phyloP scores from a whole-genome alignment of 2,329 filamentous ascomycete species.

The Claviceps digitariae region DNA sequence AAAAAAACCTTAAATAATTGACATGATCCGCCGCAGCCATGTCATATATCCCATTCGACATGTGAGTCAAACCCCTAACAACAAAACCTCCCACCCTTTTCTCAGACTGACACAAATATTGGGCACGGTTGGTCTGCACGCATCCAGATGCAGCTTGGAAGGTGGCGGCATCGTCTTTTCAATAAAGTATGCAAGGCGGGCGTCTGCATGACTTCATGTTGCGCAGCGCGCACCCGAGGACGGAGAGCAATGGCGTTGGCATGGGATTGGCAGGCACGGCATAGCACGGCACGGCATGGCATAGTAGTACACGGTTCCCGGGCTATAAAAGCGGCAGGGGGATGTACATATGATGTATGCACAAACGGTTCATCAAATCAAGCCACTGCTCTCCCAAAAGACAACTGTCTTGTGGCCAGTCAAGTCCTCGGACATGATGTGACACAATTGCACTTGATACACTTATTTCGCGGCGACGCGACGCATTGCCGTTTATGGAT shows the following conservation, averaged over 20 bases:
- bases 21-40: background rate
- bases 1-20: background rate
- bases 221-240: background rate
- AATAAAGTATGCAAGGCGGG: background rate
- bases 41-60: background rate
- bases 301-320: background rate
- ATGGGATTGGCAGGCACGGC: too few species aligned
- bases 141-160: background rate
- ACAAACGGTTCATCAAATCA: too few species aligned
- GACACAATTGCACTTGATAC: background rate
- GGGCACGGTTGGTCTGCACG: background rate
- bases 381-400: too few species aligned
- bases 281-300: constrained; percentile 5
- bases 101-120: background rate
- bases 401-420: background rate
- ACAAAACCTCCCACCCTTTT: too few species aligned
- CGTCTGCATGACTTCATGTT: background rate
- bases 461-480: too few species aligned
- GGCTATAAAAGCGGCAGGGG: background rate
- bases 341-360: background rate
- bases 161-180: background rate
- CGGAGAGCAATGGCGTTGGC: background rate
- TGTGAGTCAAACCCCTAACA: too few species aligned
- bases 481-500: too few species aligned
- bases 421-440: background rate